Evolutionary conservation across 2,329 filamentous ascomycete genomes (phyloP).

Genomic region (Microdochium paspali): DNA sequence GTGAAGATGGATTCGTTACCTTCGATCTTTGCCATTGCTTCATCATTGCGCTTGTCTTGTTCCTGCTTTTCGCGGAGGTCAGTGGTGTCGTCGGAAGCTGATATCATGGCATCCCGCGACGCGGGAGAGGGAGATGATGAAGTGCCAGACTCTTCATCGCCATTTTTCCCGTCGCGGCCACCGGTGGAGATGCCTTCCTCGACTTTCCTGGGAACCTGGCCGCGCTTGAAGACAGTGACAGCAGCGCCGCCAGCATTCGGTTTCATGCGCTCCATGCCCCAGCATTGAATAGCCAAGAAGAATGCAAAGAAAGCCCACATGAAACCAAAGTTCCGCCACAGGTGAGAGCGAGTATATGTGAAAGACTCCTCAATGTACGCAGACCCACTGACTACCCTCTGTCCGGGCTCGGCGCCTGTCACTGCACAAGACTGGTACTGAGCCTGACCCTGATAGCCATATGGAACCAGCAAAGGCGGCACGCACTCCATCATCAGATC

Average conservation of each 20-base stretch:
- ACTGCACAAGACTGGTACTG: slow-evolving; percentile 52
- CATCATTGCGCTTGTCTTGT: slow-evolving; percentile 16
- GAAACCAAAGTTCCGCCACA: slow-evolving; percentile 52
- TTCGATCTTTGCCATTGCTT: slow-evolving; percentile 36
- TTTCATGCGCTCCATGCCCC: slow-evolving; percentile 38
- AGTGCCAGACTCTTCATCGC: slow-evolving; percentile 39
- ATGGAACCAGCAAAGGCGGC: slow-evolving; percentile 43
- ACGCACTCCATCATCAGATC: slow-evolving; percentile 43
- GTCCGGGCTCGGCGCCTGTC: slow-evolving; percentile 44
- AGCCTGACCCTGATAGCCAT: slow-evolving; percentile 31
- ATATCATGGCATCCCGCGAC: slow-evolving; percentile 57
- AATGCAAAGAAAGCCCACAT: slow-evolving; percentile 38
- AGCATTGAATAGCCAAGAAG: slow-evolving; percentile 31
- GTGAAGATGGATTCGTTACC: slow-evolving; percentile 53
- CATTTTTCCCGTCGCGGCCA: slow-evolving; percentile 24
- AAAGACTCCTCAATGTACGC: slow-evolving; percentile 46
- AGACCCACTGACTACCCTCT: slow-evolving; percentile 39
- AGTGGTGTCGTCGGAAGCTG: slow-evolving; percentile 50
- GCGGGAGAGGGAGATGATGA: slow-evolving; percentile 56
- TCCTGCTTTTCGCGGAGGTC: slow-evolving; percentile 1
- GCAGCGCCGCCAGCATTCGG: slow-evolving; percentile 49
- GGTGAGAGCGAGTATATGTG: slow-evolving; percentile 42
- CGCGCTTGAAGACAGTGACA: slow-evolving; percentile 53
- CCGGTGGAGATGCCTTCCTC: slow-evolving; percentile 47
- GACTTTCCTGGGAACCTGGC: slow-evolving; percentile 49